A percentile compares a stretch with the other conserved stretches of the same genome.
phyloP scores from a whole-genome alignment of 1,284 basidiomycete species.

The Vanrija sp. region DNA sequence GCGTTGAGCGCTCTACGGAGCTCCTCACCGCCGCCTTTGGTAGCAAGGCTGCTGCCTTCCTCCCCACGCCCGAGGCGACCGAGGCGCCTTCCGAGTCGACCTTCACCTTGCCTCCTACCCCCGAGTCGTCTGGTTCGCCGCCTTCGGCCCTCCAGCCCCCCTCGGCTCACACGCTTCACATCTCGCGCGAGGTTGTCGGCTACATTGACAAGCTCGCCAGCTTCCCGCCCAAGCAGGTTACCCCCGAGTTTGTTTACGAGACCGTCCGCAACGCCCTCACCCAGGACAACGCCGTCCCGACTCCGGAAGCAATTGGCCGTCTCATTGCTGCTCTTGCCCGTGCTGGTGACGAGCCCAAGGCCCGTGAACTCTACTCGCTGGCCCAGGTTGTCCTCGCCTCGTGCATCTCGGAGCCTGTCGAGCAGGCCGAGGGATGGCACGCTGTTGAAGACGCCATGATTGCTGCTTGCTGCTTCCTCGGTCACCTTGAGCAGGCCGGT shows the following conservation, averaged over 20 bases:
- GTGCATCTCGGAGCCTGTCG: constrained; percentile 28
- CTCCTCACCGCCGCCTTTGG: constrained; percentile 24
- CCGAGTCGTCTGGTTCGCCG: constrained; percentile 5
- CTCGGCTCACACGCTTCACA: constrained; percentile 14
- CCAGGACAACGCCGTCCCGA: constrained; percentile 22
- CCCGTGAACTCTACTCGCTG: constrained; percentile 64
- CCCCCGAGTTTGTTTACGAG: constrained; percentile 12
- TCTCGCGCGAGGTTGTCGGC: constrained; percentile 14
- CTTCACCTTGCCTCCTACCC: constrained; percentile 11
- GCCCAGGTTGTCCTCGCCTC: constrained; percentile 61
- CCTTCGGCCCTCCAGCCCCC: constrained; percentile 10
- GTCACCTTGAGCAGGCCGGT: constrained; percentile 72
- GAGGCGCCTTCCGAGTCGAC: constrained; percentile 3
- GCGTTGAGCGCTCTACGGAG: constrained; percentile 38
- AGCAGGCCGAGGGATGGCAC: constrained; percentile 62
- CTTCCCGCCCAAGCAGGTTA: background rate
- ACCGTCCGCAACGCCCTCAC: constrained; percentile 14
- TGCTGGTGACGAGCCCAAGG: constrained; percentile 58
- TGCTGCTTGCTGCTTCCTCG: constrained; percentile 72
- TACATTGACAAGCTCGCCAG: constrained; percentile 16
- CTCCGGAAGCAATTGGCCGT: constrained; percentile 54
- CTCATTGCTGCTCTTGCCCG: constrained; percentile 69
- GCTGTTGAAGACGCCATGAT: constrained; percentile 83
- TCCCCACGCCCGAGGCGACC: constrained; percentile 10
- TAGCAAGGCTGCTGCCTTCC: constrained; percentile 13